Conservation (phyloP, 164 flowering plant species). For the Stephania cephalantha region DNA sequence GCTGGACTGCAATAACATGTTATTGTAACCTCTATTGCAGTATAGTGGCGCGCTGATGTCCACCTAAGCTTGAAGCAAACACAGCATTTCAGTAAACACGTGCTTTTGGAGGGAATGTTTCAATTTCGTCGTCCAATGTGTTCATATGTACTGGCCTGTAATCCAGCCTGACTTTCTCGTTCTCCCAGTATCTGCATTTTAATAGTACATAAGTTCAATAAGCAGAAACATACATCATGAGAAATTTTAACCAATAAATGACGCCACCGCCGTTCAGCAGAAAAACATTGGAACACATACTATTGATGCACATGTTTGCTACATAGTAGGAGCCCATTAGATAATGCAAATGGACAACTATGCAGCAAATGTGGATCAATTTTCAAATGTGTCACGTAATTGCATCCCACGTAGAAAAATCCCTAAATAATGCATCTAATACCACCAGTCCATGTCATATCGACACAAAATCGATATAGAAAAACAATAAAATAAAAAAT, state of each 20-base stretch:
- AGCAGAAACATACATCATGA: neutral
- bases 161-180: constrained; percentile 72
- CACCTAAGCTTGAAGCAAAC: neutral
- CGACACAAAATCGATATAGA: neutral
- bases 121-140: constrained; percentile 84
- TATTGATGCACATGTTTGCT: neutral
- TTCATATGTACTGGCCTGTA: constrained; percentile 95
- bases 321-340: neutral
- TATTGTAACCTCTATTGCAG: constrained; percentile 8
- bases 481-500: neutral
- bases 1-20: constrained; percentile 6
- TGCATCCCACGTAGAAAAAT: neutral
- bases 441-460: neutral
- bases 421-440: neutral
- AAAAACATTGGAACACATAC: no score
- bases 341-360: neutral
- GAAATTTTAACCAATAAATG: neutral
- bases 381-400: no score
- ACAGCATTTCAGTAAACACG: constrained; percentile 54
- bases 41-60: neutral
- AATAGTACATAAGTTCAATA: neutral
- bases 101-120: constrained; percentile 94
- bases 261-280: neutral
- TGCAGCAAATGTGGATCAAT: neutral
- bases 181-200: constrained; percentile 74